phyloP scores from a whole-genome alignment of 2,329 filamentous ascomycete genomes.

The Zymoseptoria ardabiliae region DNA sequence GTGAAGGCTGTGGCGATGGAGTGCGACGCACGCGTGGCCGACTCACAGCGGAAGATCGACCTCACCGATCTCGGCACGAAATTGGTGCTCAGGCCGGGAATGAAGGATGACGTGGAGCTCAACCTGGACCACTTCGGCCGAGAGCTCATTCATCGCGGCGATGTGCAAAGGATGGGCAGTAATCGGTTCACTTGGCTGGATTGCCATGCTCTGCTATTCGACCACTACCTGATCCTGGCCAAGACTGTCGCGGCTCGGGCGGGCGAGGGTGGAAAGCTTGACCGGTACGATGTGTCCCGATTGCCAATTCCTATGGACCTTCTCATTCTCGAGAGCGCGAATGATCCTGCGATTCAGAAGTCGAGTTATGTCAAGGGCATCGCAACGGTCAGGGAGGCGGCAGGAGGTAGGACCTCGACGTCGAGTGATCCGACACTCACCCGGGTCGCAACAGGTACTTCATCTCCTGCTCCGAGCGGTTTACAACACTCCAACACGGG shows the following conservation, averaged over 20 bases:
- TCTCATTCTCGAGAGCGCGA: conserved; percentile 81
- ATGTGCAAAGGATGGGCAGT: conserved; percentile 79
- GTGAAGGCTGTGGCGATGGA: conserved; percentile 84
- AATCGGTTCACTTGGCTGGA: conserved; percentile 91
- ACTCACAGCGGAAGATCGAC: conserved; percentile 84
- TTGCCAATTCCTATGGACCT: conserved; percentile 95
- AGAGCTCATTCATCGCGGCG: conserved; percentile 80
- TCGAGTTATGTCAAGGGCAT: conserved; percentile 59
- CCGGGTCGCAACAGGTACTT: conserved; percentile 32
- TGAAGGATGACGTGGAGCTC: conserved; percentile 72
- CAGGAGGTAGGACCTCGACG: conserved; percentile 26
- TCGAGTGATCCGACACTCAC: conserved; percentile 43
- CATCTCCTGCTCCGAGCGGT: conserved; percentile 38
- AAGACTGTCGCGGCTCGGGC: conserved; percentile 65
- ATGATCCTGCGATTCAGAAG: conserved; percentile 85
- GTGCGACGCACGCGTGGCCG: conserved; percentile 85
- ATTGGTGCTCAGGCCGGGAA: conserved; percentile 76
- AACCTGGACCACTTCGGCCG: conserved; percentile 92
- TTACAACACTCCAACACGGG: conserved; percentile 63
- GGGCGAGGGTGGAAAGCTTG: conserved; percentile 65
- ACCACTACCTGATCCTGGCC: conserved; percentile 90
- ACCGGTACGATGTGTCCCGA: conserved; percentile 86
- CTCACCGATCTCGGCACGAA: conserved; percentile 78
- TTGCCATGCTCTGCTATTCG: conserved; percentile 86
- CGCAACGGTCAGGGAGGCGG: conserved; percentile 56